These are phyloP conservation scores for Euphorbia celastroides DNA, from an alignment of 441 rosid species.

Conservation along the genomic window DNA sequence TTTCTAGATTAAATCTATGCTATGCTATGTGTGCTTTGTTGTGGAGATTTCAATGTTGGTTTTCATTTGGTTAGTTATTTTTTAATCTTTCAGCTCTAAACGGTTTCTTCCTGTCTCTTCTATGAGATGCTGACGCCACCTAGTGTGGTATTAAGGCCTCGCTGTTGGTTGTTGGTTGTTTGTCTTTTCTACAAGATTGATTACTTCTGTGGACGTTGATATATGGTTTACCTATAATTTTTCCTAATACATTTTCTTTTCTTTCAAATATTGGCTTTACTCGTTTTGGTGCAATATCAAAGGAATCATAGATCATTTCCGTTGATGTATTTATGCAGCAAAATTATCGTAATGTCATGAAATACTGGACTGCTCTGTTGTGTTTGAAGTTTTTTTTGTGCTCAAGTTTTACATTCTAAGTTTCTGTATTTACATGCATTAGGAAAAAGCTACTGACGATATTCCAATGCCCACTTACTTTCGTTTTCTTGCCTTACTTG, in stretches of 20 bases:
- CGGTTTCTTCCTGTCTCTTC: too few species aligned
- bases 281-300: too few species aligned
- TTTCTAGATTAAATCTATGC: too few species aligned
- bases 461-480: conserved; percentile 90
- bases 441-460: conserved; percentile 73
- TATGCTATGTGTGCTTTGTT: too few species aligned
- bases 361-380: neutral
- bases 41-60: too few species aligned
- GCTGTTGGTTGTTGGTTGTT: too few species aligned
- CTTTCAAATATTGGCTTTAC: too few species aligned
- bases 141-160: too few species aligned
- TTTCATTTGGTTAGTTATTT: too few species aligned
- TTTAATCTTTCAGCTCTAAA: too few species aligned
- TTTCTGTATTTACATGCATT: conserved; percentile 16
- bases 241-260: neutral
- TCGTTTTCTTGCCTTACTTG: conserved; percentile 88
- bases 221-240: neutral
- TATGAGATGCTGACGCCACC: too few species aligned
- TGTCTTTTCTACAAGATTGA: neutral
- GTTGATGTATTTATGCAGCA: neutral
- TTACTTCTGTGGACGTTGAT: neutral
- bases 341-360: neutral
- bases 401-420: conserved; percentile 6
- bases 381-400: neutral
- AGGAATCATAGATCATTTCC: too few species aligned